Conservation (phyloP, 2,329 filamentous ascomycete species). For the Fusarium domesticum region DNA sequence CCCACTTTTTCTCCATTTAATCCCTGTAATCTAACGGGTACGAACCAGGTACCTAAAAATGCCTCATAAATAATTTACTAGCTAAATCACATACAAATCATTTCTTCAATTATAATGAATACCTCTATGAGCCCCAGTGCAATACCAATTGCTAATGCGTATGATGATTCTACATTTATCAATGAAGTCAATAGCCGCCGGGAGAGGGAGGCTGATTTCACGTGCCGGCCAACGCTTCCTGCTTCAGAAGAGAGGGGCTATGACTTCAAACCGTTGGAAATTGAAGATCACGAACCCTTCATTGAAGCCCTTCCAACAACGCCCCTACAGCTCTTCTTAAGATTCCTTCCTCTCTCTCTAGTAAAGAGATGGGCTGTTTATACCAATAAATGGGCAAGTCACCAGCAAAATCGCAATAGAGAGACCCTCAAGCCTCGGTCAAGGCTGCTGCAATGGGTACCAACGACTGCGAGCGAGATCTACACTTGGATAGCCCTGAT, state of each 20-base stretch:
- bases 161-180: background rate
- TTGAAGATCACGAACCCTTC: background rate
- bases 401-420: background rate
- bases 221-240: background rate
- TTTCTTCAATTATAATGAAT: background rate
- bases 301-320: background rate
- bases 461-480: conserved; percentile 1
- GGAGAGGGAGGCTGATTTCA: background rate
- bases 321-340: background rate
- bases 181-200: background rate
- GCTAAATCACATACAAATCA: background rate
- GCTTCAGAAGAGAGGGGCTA: background rate
- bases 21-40: background rate
- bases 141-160: background rate
- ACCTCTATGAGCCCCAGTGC: background rate
- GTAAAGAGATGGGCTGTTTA: conserved; percentile 2
- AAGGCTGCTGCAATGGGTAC: background rate
- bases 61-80: background rate
- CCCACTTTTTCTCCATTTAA: background rate
- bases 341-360: background rate
- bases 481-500: conserved; percentile 3
- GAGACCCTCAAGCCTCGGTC: background rate
- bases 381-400: background rate
- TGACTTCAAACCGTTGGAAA: background rate
- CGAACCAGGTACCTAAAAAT: background rate